Evolutionary conservation across 345 rosid genomes (phyloP), one percentile per base, ranked within the genome.

Genomic region (Carallia pectinifolia): DNA sequence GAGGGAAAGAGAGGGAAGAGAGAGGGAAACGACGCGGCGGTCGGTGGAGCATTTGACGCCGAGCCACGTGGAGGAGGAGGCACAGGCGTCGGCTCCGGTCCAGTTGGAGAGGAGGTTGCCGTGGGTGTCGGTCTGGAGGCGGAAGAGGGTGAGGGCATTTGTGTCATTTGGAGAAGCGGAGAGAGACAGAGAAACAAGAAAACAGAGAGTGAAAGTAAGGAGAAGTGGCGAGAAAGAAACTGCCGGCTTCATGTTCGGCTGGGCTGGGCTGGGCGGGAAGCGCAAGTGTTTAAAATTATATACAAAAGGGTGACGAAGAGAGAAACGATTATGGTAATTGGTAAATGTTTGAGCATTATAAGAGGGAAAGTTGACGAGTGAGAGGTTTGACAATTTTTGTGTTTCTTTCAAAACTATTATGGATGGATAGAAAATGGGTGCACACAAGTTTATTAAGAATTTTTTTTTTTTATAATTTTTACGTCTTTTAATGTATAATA

Each of bases 41-140:
- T 62, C 23, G 33, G 87, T 66, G 5, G 96, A 93, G 89, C 98
- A 93, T 37, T 50, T 50, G 66, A 93, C 97, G 61, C 98, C 98
- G 27, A 34, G 80, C 98, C 98, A 93, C 4, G 86, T 12, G 59
- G 85, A 61, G 77, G 81, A 34, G 64, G 39, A 23, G 19, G 27
- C 30, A 9, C 97, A 91, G 73, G 94, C 92, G 67, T 87, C 77
- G 31, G 69, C 4, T 68, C 97, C 97, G 0, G 91, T 81, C 98
- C 98, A 93, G 81, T 91, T 91, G 66, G 82, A 50, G 72, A 80
- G 83, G 81, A 93, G 98, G 76, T 70, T 79, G 48, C 93, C 97
- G 77, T 94, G 98, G 8, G 90, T 48, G 78, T 94, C 98, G 13
- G 95, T 80, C 33, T 82, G 88, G 71, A 80, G 83, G 71, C 97